Evolutionary conservation across 768 basidiomycete genomes (phyloP), one percentile per base, ranked within the genome.

Genomic region (Lentinula boryana): DNA sequence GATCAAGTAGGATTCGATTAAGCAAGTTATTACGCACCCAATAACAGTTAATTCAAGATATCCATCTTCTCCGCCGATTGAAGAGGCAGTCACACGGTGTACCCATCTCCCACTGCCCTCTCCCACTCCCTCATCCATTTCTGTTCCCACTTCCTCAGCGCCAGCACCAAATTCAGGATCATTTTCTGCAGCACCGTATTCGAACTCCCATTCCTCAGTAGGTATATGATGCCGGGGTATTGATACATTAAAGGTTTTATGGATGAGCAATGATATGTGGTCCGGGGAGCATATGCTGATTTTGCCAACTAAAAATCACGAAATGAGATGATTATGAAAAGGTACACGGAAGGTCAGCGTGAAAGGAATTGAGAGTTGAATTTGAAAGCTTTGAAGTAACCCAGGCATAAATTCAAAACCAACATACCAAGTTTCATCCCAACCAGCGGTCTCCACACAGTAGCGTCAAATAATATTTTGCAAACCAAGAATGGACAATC

Each of bases 141-240:
- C 43, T 62, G 66, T 48, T 64, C 70, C 38, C 70, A 21, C 12
- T 18, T 18, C 70, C 53, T 66, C 66, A 7, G 66, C 65, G 12
- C 69, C 65, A 7, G 70, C 68, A 3, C 81, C 86, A 71, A 80
- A 86, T 67, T 89, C 87, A 9, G 89, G 87, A 64, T 93, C 89
- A 65, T 89, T 90, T 69, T 90, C 89, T 10, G 87, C 84, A 0
- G 89, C 80, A 4, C 88, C 92, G 64, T 93, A 89, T 72, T 95
- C 91, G 68, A 96, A 98, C 60, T 84, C 81, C 87, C 91, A 95
- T 62, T 81, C 72, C 35, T 89, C 86, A 31, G 76, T 78, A 2
- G 92, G 91, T 64, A 98, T 94, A 70, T 97, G 94, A 68, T 91
- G 85, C 60, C 90, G 84, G 2, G 95, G 95, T 72, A 98, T 95